Conservation (phyloP, 495 filamentous ascomycete genomes). For the Aspergillus steynii region DNA sequence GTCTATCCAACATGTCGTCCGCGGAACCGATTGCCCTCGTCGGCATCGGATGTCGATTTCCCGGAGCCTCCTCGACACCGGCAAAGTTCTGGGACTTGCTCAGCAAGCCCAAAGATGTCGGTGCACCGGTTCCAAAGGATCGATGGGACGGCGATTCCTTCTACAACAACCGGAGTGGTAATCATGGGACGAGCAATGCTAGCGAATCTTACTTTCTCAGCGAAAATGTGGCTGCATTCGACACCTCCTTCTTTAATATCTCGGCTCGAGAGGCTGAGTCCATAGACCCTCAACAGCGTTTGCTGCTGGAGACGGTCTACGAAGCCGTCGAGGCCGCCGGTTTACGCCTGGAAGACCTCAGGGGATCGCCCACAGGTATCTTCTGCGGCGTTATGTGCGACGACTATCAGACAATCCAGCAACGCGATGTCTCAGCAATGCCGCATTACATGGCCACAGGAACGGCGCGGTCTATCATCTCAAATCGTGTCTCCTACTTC, state of each 20-base stretch:
- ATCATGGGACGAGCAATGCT: conserved; percentile 15
- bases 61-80: conserved; percentile 18
- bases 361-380: conserved; percentile 13
- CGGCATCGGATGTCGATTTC: conserved; percentile 24
- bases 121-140: conserved; percentile 4
- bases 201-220: conserved; percentile 36
- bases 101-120: conserved; percentile 25
- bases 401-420: conserved; percentile 15
- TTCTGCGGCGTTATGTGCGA: conserved; percentile 24
- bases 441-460: neutral
- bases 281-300: conserved; percentile 41
- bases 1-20: neutral
- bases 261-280: conserved; percentile 27
- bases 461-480: conserved; percentile 18
- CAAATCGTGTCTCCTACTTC: neutral
- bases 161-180: conserved; percentile 24
- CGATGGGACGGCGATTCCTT: conserved; percentile 40
- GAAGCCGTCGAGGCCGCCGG: conserved; percentile 43
- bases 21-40: conserved; percentile 23
- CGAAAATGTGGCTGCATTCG: conserved; percentile 48
- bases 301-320: conserved; percentile 33
- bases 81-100: conserved; percentile 28
- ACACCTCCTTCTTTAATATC: conserved; percentile 46
- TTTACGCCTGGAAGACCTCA: conserved; percentile 26
- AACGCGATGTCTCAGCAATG: neutral